Evolutionary conservation across 1,139 yeast species (phyloP), one percentile per base, ranked within the genome.

Genomic region (Torulaspora pretoriensis): DNA sequence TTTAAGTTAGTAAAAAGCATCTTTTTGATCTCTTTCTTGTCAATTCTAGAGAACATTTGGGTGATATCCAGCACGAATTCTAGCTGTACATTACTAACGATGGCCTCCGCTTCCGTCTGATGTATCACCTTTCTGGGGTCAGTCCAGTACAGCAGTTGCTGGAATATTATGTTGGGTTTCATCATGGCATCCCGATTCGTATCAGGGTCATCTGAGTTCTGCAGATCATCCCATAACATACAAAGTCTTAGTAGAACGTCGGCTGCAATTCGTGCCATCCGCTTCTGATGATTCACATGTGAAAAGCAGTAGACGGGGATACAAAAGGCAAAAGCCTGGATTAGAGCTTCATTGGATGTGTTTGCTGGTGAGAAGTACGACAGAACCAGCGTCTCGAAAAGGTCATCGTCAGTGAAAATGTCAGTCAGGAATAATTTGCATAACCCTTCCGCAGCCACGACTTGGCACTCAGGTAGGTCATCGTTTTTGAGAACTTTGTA

Each of bases 221-320:
- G 65, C 23, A 68, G 56, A 17, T 63, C 66, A 35, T 57, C 60
- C 67, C 67, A 62, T n/a, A 60, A 39, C 34, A 59, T 54, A 33
- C 63, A 56, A 37, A 85, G 65, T 53, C 94, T 71, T 45, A 73
- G 70, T 35, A 88, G 65, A 6, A 86, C 78, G 61, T 84, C 94
- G 2, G 83, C 81, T 16, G 81, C 80, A 13, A 83, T 73, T 17
- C 77, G 69, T 5, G 83, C 77, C 59, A 90, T 69, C 49, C 82
- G 73, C 40, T 74, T 73, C 63, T 89, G 97, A 63, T 89, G 96
- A 23, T 70, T 71, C 1, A 74, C 69, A 53, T 84, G 90, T 32
- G 96, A 85, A 60, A 80, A 86, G 28, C 95, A 83, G 61, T 87
- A 89, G 0, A 87, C 96, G 0, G 97, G 97, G 30, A 92, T 73